Evolutionary conservation across 805 yeast genomes (phyloP), one percentile per base, ranked within the genome.

Genomic region (Phaffomyces thermotolerans): DNA sequence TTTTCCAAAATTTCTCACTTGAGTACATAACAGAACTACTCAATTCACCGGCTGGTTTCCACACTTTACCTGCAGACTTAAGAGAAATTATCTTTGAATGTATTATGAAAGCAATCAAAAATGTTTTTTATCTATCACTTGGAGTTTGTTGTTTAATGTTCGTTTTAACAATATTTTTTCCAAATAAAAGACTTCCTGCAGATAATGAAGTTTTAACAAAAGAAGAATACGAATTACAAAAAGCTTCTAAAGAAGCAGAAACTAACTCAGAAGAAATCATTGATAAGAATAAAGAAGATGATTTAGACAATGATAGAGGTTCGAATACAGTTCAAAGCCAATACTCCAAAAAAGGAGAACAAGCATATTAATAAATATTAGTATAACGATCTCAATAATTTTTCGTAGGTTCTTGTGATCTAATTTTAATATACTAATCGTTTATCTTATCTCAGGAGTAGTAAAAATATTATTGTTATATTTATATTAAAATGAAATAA

Each of bases 151-250:
- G 56, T 9, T 31, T 63, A 13, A 52, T 66, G 3, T 55, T 71
- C 8, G 35, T 74, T 1, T 44, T 53, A 7, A 46, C 65, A 0
- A 6, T 69, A 0, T 66, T 72, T 45, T 60, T 67, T 39, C 69
- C 79, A 12, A 68, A 67, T 50, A 60, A 63, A 38, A 63, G 60
- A 42, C 53, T 74, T 23, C 80, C 79, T 1, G 60, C 56, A 36
- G 45, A 46, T 10, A 22, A 25, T 12, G 29, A 42, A 27, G 45
- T 42, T 30, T 20, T 25, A 34, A 37, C 41, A 5, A 42, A 37
- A 30, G 45, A 38, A n/a, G 37, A 37, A n/a, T 35, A 42, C 24
- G 37, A 42, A 17, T 6, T 22, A 20, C 36, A 36, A 17, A 23
- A 15, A 10, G 29, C 27, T 4, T 10, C 23, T 15, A n/a, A n/a